Conservation (phyloP, 1,284 basidiomycete genomes). For the Fomitopsis palustris region DNA sequence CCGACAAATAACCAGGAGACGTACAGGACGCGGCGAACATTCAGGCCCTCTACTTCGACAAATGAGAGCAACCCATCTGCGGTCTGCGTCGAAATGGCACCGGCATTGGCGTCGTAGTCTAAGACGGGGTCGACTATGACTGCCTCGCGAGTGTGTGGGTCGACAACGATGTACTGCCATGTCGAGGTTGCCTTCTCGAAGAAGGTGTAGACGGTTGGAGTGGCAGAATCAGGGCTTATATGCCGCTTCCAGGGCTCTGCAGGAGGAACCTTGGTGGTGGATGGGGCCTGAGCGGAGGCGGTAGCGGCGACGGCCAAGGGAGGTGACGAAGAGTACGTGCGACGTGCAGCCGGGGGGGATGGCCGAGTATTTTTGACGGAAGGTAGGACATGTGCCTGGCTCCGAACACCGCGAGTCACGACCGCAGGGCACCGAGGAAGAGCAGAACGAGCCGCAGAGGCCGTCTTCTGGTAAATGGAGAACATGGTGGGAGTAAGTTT, state of each 20-base stretch:
- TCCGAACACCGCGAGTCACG: not conserved
- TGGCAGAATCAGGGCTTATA: slow-evolving; percentile 18
- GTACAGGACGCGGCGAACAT: slow-evolving; percentile 33
- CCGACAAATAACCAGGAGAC: slow-evolving; percentile 9
- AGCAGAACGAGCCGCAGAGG: not conserved
- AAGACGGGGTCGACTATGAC: slow-evolving; percentile 37
- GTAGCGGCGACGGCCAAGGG: not conserved
- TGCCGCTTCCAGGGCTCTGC: slow-evolving; percentile 25
- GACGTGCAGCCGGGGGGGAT: not conserved
- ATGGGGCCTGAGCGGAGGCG: not conserved
- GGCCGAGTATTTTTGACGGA: not conserved
- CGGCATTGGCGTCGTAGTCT: slow-evolving; percentile 35
- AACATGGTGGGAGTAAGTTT: not conserved
- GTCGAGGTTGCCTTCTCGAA: slow-evolving; percentile 31
- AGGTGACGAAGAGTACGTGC: not conserved
- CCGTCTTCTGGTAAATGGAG: not conserved
- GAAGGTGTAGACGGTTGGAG: slow-evolving; percentile 29
- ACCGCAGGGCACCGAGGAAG: not conserved
- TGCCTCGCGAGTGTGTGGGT: slow-evolving; percentile 29
- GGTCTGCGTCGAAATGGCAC: slow-evolving; percentile 30
- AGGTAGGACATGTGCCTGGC: not conserved
- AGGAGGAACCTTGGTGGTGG: slow-evolving; percentile 8
- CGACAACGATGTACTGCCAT: slow-evolving; percentile 37
- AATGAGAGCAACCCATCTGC: slow-evolving; percentile 35
- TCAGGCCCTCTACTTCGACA: slow-evolving; percentile 27